phyloP scores from a whole-genome alignment of 2,329 filamentous ascomycete genomes.

The Aspergillus sp. region DNA sequence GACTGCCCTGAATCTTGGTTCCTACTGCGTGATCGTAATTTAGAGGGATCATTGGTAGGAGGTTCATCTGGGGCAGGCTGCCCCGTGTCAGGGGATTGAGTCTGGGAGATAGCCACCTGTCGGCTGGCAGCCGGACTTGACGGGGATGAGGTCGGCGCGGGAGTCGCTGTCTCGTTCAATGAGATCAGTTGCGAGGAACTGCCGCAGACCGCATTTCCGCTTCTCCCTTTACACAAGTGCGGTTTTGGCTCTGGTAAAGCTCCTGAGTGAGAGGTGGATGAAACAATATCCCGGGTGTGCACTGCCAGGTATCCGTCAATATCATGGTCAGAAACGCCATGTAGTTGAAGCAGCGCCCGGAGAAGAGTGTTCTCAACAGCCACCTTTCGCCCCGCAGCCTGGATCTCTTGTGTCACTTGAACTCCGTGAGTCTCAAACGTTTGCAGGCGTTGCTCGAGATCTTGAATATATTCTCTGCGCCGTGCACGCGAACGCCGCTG shows the following conservation, averaged over 20 bases:
- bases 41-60: neutral
- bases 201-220: neutral
- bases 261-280: neutral
- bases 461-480: neutral
- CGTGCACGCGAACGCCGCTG: neutral
- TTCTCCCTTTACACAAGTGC: neutral
- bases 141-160: neutral
- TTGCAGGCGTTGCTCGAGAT: slow-evolving; percentile 63
- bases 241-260: slow-evolving; percentile 1
- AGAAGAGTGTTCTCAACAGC: slow-evolving; percentile 68
- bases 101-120: neutral
- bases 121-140: neutral
- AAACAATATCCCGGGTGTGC: slow-evolving; percentile 2
- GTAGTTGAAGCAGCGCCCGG: slow-evolving; percentile 56
- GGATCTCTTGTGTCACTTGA: slow-evolving; percentile 69
- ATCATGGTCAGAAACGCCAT: slow-evolving; percentile 58
- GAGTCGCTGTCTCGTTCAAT: neutral
- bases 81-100: neutral
- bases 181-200: neutral
- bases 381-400: slow-evolving; percentile 67
- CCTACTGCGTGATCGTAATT: slow-evolving; percentile 6
- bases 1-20: slow-evolving; percentile 11
- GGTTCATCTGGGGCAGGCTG: neutral
- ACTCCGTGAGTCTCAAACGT: slow-evolving; percentile 65
- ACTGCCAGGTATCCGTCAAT: slow-evolving; percentile 43